Evolutionary conservation across 768 basidiomycete species (phyloP), one percentile per base, ranked within the genome.

Genomic region (Atractiella rhizophila): DNA sequence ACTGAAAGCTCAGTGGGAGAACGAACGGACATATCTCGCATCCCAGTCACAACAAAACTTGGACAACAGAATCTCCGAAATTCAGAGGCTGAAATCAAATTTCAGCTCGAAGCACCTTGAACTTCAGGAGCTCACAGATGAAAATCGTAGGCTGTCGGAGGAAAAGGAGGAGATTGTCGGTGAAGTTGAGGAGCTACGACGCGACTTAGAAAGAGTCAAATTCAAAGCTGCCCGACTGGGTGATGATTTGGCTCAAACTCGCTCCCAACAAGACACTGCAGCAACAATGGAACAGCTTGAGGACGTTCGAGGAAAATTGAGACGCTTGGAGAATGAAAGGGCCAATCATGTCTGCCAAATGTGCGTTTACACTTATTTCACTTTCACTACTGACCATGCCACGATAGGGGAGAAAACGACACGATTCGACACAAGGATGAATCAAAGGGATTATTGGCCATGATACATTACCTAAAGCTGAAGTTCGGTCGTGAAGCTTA

Each of bases 381-480:
- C 29, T 9, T 28, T 12, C 18, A 15, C 5, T 24, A 10, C 32
- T 21, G 2, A 11, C 31, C 23, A 46, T 28, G 8, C 11, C 23
- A 18, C n/a, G n/a, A n/a, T n/a, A n/a, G n/a, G n/a, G n/a, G n/a
- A n/a, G n/a, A n/a, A n/a, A n/a, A 62, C 11, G 52, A 79, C 47
- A 72, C 66, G 48, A 50, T 60, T 2, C 73, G 71, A 56, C 80
- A 83, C 55, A 79, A 76, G 47, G 69, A 71, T 47, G 83, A 94
- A 55, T 76, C 77, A 63, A 85, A 83, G 54, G 81, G 82, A 8
- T 63, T 94, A 16, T 72, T 96, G 36, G 70, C 80, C 7, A 82
- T 91, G 57, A 82, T 91, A 44, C 68, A 67, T 30, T 94, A 91
- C 59, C 65, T 96, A 50, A 88, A 96, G 57, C 76, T 77, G 40